Percentiles rank a stretch among this genome's conserved stretches.
phyloP scores from a whole-genome alignment of 768 basidiomycete genomes.

The Nidularia pulvinata region DNA sequence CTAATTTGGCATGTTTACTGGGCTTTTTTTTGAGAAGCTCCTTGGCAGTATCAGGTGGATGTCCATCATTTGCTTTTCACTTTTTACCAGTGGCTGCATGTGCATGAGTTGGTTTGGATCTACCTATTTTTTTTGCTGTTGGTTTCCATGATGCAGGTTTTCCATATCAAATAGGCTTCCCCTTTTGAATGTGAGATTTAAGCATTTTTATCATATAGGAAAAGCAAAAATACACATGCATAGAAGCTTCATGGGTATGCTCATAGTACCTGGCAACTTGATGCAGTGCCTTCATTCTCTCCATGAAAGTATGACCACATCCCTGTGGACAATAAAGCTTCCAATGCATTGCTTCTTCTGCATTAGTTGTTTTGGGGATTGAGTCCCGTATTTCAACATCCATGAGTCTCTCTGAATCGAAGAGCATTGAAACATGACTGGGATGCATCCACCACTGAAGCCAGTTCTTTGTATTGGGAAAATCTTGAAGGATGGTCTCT shows the following conservation, averaged over 20 bases:
- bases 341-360: constrained; percentile 7
- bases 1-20: neutral
- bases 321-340: constrained; percentile 1
- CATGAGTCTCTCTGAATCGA: constrained; percentile 8
- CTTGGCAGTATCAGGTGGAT: constrained; percentile 1
- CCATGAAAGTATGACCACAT: constrained; percentile 11
- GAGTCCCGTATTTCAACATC: constrained; percentile 6
- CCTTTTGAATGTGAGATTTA: constrained; percentile 21
- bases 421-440: constrained; percentile 23
- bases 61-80: constrained; percentile 20
- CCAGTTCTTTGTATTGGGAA: constrained; percentile 19
- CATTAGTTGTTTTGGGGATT: constrained; percentile 4
- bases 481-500: constrained; percentile 9
- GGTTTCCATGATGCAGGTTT: too few relatives aligned
- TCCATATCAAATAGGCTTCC: neutral
- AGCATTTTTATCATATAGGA: too few relatives aligned
- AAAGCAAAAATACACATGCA: too few relatives aligned
- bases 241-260: constrained; percentile 3
- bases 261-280: constrained; percentile 15
- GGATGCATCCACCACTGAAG: constrained; percentile 28
- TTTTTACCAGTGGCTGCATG: constrained; percentile 3
- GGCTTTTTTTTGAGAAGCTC: neutral
- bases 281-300: constrained; percentile 12
- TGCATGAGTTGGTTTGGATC: constrained; percentile 15
- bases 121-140: too few relatives aligned